Conservation (phyloP, 352 stramenopile genomes). For the Phytophthora sp. region DNA sequence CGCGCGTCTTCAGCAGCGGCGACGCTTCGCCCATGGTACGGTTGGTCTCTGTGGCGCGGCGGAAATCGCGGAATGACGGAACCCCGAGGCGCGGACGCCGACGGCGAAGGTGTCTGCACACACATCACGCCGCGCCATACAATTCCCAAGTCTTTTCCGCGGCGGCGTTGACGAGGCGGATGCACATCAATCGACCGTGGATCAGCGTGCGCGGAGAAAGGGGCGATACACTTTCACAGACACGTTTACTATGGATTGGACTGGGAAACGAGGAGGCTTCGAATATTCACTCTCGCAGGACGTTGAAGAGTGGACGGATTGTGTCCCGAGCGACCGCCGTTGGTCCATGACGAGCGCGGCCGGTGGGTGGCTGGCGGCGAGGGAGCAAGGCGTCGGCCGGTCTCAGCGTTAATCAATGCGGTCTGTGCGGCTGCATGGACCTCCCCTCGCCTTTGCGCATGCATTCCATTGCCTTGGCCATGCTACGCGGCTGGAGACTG, state of each 20-base stretch:
- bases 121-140: too few relatives aligned
- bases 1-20: conserved; percentile 11
- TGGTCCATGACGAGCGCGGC: not conserved
- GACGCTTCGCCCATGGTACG: conserved; percentile 23
- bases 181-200: not conserved
- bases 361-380: too few relatives aligned
- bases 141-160: too few relatives aligned
- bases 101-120: not conserved
- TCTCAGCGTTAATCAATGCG: not conserved
- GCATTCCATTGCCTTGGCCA: not conserved
- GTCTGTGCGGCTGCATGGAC: not conserved
- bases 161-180: not conserved
- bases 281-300: not conserved
- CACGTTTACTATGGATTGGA: too few relatives aligned
- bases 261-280: too few relatives aligned
- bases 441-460: not conserved
- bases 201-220: not conserved
- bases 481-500: not conserved
- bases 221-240: too few relatives aligned
- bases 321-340: not conserved
- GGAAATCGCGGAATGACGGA: conserved; percentile 19
- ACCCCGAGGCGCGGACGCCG: too few relatives aligned
- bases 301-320: not conserved
- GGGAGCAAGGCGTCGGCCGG: too few relatives aligned
- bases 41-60: not conserved